These are phyloP conservation scores for Ophiostoma sp. DNA, from an alignment of 2,329 filamentous ascomycete genomes.

Conservation along the genomic window DNA sequence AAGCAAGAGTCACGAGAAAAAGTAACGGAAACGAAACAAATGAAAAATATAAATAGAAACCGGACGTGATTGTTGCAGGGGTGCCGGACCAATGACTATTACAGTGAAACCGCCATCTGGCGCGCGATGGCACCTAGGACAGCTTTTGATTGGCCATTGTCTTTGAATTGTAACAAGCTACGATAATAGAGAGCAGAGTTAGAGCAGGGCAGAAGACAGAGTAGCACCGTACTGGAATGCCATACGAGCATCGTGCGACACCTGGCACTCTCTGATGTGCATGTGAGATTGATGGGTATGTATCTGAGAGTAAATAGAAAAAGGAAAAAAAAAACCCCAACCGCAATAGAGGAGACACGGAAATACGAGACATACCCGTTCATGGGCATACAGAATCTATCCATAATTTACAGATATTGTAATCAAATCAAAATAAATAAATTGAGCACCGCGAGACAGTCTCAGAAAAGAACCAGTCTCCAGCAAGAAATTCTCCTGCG, in stretches of 20 bases:
- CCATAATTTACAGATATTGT: too few species aligned
- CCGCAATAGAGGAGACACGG: too few species aligned
- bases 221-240: neutral
- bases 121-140: neutral
- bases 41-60: neutral
- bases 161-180: neutral
- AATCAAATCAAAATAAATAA: neutral
- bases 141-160: neutral
- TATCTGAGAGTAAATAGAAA: too few species aligned
- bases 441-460: neutral
- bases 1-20: neutral
- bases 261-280: neutral
- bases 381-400: neutral
- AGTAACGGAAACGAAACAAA: neutral
- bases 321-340: neutral
- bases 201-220: neutral
- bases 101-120: neutral
- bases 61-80: neutral
- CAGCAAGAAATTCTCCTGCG: neutral
- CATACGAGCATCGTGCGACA: neutral
- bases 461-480: neutral
- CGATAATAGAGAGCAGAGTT: neutral
- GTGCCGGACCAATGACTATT: neutral
- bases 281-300: neutral
- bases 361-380: neutral